phyloP scores from a whole-genome alignment of 306 rosid genomes.

The Sechiopsis laciniata region DNA sequence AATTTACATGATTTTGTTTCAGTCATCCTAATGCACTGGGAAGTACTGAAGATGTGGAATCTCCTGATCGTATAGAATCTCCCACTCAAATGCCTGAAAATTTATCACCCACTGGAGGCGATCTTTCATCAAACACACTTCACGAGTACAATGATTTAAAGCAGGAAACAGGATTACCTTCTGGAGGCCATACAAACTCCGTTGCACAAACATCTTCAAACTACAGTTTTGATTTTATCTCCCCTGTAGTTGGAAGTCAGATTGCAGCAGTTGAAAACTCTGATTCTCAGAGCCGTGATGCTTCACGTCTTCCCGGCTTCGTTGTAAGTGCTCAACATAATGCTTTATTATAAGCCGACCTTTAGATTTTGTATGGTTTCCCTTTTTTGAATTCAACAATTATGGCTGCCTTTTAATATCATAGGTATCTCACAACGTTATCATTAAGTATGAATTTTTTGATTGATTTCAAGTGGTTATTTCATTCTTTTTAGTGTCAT shows the following conservation, averaged over 20 bases:
- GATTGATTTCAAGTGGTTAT: conserved; percentile 18
- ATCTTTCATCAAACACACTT: conserved; percentile 57
- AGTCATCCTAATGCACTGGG: conserved; percentile 48
- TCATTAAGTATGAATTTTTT: neutral
- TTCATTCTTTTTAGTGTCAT: conserved; percentile 19
- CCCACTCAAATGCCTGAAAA: conserved; percentile 47
- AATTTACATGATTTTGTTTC: conserved; percentile 21
- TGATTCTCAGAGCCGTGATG: conserved; percentile 67
- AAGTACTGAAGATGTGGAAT: conserved; percentile 56
- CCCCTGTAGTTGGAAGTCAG: conserved; percentile 74
- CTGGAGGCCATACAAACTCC: conserved; percentile 67
- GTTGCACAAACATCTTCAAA: conserved; percentile 50
- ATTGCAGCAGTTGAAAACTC: conserved; percentile 67
- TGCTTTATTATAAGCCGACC: neutral
- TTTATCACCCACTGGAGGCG: conserved; percentile 56
- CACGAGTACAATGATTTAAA: conserved; percentile 56
- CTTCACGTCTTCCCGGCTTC: conserved; percentile 69
- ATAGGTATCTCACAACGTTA: neutral
- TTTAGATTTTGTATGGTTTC: conserved; percentile 1
- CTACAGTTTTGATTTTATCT: conserved; percentile 64
- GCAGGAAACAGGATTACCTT: conserved; percentile 54
- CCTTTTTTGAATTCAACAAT: neutral
- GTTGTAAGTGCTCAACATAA: conserved; percentile 51
- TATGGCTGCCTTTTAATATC: too few species aligned
- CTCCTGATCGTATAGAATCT: conserved; percentile 56